Evolutionary conservation across 805 yeast genomes (phyloP).

Genomic region (Dipodascus albidus): DNA sequence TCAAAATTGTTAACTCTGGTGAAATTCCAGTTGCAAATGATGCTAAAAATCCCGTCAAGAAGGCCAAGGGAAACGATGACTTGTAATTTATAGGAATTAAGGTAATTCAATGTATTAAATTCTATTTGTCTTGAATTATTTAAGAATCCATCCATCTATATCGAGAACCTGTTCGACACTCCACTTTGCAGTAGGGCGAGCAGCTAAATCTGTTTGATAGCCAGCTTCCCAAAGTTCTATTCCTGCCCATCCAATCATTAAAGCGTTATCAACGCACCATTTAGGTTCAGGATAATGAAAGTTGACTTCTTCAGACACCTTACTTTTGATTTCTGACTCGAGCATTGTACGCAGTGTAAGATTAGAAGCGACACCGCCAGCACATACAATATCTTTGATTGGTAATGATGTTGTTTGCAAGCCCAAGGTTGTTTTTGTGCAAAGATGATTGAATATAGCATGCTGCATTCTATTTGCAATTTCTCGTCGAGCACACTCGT

Average conservation of each 20-base stretch:
- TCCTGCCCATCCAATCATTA: slow-evolving; percentile 97
- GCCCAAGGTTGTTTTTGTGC: slow-evolving; percentile 48
- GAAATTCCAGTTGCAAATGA: slow-evolving; percentile 32
- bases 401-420: slow-evolving; percentile 26
- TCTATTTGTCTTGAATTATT: slow-evolving; percentile 27
- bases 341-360: neutral
- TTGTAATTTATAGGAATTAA: neutral
- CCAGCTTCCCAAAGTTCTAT: slow-evolving; percentile 65
- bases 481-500: slow-evolving; percentile 8
- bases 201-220: slow-evolving; percentile 37
- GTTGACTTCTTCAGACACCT: slow-evolving; percentile 87
- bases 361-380: slow-evolving; percentile 95
- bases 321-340: slow-evolving; percentile 35
- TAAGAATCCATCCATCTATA: slow-evolving; percentile 38
- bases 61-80: neutral
- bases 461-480: slow-evolving; percentile 36
- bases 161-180: slow-evolving; percentile 36
- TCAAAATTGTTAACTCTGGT: slow-evolving; percentile 63
- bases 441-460: slow-evolving; percentile 59
- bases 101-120: slow-evolving; percentile 15
- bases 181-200: slow-evolving; percentile 82
- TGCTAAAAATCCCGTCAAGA: neutral
- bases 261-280: slow-evolving; percentile 99
- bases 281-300: slow-evolving; percentile 97
- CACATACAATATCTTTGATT: slow-evolving; percentile 52